Evolutionary conservation across 768 basidiomycete species (phyloP), one percentile per base, ranked within the genome.

Genomic region (Rhodotorula babjevae): DNA sequence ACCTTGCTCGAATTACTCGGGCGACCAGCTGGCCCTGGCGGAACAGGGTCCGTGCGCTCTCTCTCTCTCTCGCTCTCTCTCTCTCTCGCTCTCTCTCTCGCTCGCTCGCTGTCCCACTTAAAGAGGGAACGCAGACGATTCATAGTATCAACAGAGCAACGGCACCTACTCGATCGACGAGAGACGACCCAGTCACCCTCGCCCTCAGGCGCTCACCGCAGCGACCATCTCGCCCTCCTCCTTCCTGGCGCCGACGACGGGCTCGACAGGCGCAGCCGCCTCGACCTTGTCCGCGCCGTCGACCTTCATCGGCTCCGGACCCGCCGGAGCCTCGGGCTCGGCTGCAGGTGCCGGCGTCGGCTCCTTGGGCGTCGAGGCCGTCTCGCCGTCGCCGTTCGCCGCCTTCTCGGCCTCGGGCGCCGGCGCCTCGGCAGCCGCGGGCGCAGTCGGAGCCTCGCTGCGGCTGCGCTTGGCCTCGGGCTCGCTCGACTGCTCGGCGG

Each of bases 221-320:
- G 49, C 58, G 2, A 23, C 10, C 0, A 53, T 27, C 61, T 68
- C 61, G 25, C 33, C 58, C 29, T 70, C 63, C 63, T 70, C 58
- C 36, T 52, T 29, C 40, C n/a, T n/a, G n/a, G 18, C 40, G 61
- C 44, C 52, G 27, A 42, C 47, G 3, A 47, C 19, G 11, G 18
- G 3, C 36, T 53, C 62, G 14, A 7, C 52, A 16, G 31, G 25
- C 62, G 33, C 40, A 25, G 21, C 23, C 1, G 49, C 36, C 10
- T 16, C 50, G 36, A 31, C 33, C 33, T 2, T 57, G 23, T 33
- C 33, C 3, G 44, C 50, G 50, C 23, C 50, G 9, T 10, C 49
- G 14, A 15, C 44, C 33, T 25, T 40, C 19, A 33, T 23, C 61
- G 36, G n/a, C 11, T 16, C 40, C 27, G 36, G 31, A 16, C n/a